phyloP scores from a whole-genome alignment of 768 basidiomycete genomes.

The Tricholoma sp. region DNA sequence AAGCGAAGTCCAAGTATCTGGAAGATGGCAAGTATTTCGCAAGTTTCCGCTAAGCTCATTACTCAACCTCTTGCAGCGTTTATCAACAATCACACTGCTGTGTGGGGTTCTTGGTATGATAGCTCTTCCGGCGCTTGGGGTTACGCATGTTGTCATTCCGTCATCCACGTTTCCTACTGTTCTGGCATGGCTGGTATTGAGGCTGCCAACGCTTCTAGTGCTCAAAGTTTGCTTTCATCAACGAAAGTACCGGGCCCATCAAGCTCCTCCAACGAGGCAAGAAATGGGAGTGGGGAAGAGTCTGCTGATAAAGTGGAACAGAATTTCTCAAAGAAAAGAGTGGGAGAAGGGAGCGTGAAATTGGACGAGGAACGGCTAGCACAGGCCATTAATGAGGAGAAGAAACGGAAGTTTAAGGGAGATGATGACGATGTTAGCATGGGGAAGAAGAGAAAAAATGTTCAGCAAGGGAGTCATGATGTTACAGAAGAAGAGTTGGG shows the following conservation, averaged over 20 bases:
- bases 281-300: slow-evolving; percentile 22
- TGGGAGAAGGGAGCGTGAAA: slow-evolving; percentile 79
- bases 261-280: slow-evolving; percentile 12
- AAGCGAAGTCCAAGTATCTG: slow-evolving; percentile 87
- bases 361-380: slow-evolving; percentile 68
- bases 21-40: slow-evolving; percentile 75
- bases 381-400: slow-evolving; percentile 72
- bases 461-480: slow-evolving; percentile 54
- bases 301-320: slow-evolving; percentile 46
- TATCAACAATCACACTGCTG: slow-evolving; percentile 87
- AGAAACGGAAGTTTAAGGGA: slow-evolving; percentile 67
- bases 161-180: slow-evolving; percentile 84
- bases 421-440: slow-evolving; percentile 52
- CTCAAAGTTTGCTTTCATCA: slow-evolving; percentile 57
- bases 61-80: slow-evolving; percentile 47
- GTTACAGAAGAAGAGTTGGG: slow-evolving; percentile 88
- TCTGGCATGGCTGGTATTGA: slow-evolving; percentile 82
- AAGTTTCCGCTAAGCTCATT: slow-evolving; percentile 2
- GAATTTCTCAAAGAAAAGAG: slow-evolving; percentile 71
- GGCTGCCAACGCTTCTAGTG: slow-evolving; percentile 72
- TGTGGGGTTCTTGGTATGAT: slow-evolving; percentile 99
- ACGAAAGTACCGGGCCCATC: slow-evolving; percentile 24
- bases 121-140: slow-evolving; percentile 74
- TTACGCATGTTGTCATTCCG: slow-evolving; percentile 91
- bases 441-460: slow-evolving; percentile 58